These are phyloP conservation scores for Podila epicladia DNA, from an alignment of 192 early-diverging fungal species.

Conservation along the genomic window DNA sequence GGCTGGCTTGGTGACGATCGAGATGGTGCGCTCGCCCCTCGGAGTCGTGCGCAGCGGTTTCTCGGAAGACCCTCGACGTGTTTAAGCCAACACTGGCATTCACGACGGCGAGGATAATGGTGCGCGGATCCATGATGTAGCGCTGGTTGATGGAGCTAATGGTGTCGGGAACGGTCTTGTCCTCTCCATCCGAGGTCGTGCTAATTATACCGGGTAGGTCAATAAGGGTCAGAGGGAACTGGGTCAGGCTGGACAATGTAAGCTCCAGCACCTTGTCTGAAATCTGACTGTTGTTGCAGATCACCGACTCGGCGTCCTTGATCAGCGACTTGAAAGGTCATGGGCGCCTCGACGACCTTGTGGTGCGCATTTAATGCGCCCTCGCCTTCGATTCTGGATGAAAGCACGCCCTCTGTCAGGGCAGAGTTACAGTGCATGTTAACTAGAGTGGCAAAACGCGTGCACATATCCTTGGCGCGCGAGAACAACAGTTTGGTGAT, in stretches of 20 bases:
- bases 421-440: constrained; percentile 6
- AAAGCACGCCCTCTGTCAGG: constrained; percentile 2
- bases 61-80: background rate
- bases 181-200: background rate
- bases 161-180: background rate
- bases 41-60: background rate
- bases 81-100: constrained; percentile 1
- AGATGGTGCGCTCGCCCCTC: constrained; percentile 17
- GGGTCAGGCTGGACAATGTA: constrained; percentile 3
- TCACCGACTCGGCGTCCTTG: background rate
- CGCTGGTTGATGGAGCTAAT: constrained; percentile 3
- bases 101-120: constrained; percentile 18
- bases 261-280: constrained; percentile 12
- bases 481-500: constrained; percentile 10
- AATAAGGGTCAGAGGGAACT: constrained; percentile 10
- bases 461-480: constrained; percentile 2
- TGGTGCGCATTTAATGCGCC: background rate
- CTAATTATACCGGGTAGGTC: constrained; percentile 10
- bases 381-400: constrained; percentile 10
- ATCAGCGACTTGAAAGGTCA: constrained; percentile 3
- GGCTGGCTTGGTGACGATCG: constrained; percentile 21
- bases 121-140: constrained; percentile 2
- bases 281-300: constrained; percentile 1
- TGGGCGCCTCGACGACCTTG: background rate
- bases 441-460: constrained; percentile 4